A percentile compares a stretch with the other conserved stretches of the same genome.
Conservation (phyloP, 2,329 filamentous ascomycete species). For the Neonectria faginata region DNA sequence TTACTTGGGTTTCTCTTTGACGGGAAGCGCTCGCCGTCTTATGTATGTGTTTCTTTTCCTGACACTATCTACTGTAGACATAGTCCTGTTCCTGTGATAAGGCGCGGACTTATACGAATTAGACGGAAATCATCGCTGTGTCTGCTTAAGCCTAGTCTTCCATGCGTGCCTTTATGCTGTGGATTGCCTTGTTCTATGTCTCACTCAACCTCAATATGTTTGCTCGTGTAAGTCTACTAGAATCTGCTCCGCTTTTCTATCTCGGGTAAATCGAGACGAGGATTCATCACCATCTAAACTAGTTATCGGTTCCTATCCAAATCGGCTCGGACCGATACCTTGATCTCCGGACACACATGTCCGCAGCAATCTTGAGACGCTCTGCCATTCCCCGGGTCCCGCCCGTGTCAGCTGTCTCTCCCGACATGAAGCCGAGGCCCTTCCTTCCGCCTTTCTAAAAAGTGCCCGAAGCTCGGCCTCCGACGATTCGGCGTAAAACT, state of each 20-base stretch:
- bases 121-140: constrained; percentile 33
- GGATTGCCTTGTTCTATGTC: neutral
- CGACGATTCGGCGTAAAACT: neutral
- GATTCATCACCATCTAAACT: neutral
- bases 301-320: neutral
- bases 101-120: constrained; percentile 31
- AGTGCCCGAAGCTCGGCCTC: neutral
- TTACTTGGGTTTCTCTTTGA: constrained; percentile 33
- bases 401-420: neutral
- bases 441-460: too few species aligned
- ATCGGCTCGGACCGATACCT: neutral
- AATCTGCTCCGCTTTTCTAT: neutral
- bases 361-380: neutral
- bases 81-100: constrained; percentile 26
- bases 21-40: constrained; percentile 26
- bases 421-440: neutral
- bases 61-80: constrained; percentile 31
- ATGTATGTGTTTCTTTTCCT: constrained; percentile 28
- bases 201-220: neutral
- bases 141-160: neutral
- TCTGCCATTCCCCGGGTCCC: neutral
- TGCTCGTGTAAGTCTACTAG: too few species aligned
- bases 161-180: neutral
- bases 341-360: neutral
- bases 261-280: neutral